Evolutionary conservation across 768 basidiomycete genomes (phyloP).

Genomic region (Collybia nuda): DNA sequence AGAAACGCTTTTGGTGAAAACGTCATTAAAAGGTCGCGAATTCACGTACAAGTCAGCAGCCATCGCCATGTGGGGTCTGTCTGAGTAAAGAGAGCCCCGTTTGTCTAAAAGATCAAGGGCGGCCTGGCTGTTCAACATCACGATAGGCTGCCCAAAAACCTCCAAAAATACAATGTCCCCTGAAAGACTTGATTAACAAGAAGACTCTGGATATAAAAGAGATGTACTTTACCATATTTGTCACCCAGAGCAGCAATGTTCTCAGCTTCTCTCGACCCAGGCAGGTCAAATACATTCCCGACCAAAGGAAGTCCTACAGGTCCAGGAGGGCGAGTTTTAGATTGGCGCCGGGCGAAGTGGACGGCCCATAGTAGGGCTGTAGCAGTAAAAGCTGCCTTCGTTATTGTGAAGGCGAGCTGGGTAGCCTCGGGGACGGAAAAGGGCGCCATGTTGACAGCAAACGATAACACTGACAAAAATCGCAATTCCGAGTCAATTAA

Average conservation of each 20-base stretch:
- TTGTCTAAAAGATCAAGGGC: constrained; percentile 17
- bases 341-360: constrained; percentile 10
- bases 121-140: constrained; percentile 12
- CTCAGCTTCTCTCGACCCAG: not conserved
- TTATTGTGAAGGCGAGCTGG: too few relatives aligned
- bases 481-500: too few relatives aligned
- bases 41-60: constrained; percentile 16
- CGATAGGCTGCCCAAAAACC: constrained; percentile 7
- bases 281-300: constrained; percentile 1
- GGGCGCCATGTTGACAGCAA: too few relatives aligned
- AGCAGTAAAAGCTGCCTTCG: too few relatives aligned
- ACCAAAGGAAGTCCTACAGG: not conserved
- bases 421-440: too few relatives aligned
- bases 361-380: not conserved
- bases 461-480: too few relatives aligned
- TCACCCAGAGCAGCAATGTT: not conserved
- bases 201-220: not conserved
- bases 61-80: constrained; percentile 15
- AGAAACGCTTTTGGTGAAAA: not conserved
- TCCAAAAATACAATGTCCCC: not conserved
- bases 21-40: not conserved
- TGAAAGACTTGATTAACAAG: not conserved
- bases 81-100: constrained; percentile 16
- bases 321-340: constrained; percentile 8
- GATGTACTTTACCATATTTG: not conserved